Base-by-base conservation (phyloP, 1,139 yeast genomes). In the Tardiomyces blankii region DNA sequence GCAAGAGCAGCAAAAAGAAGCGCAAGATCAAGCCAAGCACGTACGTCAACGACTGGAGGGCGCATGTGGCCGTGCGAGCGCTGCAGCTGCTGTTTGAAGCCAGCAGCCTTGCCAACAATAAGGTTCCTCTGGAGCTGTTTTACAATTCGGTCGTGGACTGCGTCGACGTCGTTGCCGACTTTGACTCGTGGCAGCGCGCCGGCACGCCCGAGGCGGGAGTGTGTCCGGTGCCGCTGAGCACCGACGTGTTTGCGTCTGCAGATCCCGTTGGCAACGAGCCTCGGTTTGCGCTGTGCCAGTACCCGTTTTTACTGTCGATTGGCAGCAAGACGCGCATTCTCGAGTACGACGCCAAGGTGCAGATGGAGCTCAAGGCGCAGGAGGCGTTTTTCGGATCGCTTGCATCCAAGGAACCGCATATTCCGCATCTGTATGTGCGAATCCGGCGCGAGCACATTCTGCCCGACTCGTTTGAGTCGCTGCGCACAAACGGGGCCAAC, bases 311-410 rank as follows among this genome's bases (percentile, higher is more conserved):
- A 47, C 67, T 91, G 18, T 80, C 95, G 0, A 66, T 91, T 52
- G 95, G 95, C 0, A 75, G 86, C 2, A 91, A 91, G 62, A 83
- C 88, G 1, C 71, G 81, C 0, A 77, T 89, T 2, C 65, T 91
- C 53, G 95, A 86, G 55, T 80, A 84, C 61, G 96, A 88, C 58
- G 88, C 94, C 0, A 75, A 80, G 48, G 66, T 85, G 39, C 83
- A 79, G 48, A 87, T 89, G 95, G 94, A 84, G 55, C 67, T 83
- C 47, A 81, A 82, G 58, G 96, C 95, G 0, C 95, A 87, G 56
- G 93, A 86, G 58, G 95, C 96, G 0, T 87, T 88, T 55, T 75
- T 88, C 42, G 77, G 75, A 46, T 81, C 95, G 0, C 60, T 87
- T 12, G 41, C 30, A 86, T 82, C 54, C 73, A 76, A 46, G 69